Evolutionary conservation across 169 alveolate genomes (phyloP), one percentile per base, ranked within the genome.

Genomic region (Plasmodium coatneyi): DNA sequence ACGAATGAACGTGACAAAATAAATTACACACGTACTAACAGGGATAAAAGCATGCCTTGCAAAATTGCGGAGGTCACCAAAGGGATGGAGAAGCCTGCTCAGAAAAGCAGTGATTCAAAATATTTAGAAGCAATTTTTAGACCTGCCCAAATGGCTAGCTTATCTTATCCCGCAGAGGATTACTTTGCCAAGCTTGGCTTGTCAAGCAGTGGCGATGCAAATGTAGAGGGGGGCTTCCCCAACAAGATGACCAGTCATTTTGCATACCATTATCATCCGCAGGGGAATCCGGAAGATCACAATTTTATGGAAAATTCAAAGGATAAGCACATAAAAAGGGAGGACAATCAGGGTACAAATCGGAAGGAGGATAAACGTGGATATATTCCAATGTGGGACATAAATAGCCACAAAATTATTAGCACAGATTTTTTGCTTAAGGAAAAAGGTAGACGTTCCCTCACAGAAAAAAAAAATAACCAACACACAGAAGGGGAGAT

Each of bases 371-470:
- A 60, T 12, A 60, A 60, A 60, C n/a, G 32, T 60, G 32, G 74
- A 60, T 22, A 22, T 19, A 60, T 60, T 19, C 74, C 25, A 60
- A 60, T 60, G 74, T 60, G 74, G 74, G 74, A 60, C 32, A 60
- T 60, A 60, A 60, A 60, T 60, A 60, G 66, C 30, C 66, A 78
- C 60, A 36, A 32, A 19, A 78, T 34, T 78, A 46, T 30, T 78
- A 41, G 30, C 32, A 19, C 66, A 19, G 83, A 78, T 36, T 78
- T 60, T 60, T 60, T 78, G 4, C 70, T 78, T 30, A 78, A 46
- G 28, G 54, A 3, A 4, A 78, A 78, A 78, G 83, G 83, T n/a
- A 78, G 22, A 34, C 83, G 60, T 46, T 78, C 83, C 28, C 52
- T 78, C 12, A 78, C 60, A 30, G 83, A 32, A 32, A 32, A 39